A percentile compares a stretch with the other conserved stretches of the same genome.
Evolutionary conservation across 1,284 basidiomycete genomes (phyloP).

Genomic region (Pascua sp.): DNA sequence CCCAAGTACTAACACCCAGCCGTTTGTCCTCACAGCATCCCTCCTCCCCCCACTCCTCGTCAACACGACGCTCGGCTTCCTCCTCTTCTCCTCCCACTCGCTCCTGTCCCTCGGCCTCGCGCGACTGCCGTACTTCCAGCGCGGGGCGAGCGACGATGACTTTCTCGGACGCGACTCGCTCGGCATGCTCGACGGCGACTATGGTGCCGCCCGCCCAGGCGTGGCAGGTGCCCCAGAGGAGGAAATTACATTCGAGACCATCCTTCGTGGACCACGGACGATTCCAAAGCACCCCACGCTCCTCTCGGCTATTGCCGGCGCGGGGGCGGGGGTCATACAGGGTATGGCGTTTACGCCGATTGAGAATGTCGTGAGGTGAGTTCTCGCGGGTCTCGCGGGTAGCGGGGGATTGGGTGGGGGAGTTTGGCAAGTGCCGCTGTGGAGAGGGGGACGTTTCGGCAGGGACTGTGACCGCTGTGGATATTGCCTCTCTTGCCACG

Average conservation of each 20-base stretch:
- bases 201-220: slow-evolving; percentile 5
- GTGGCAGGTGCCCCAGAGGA: slow-evolving; percentile 25
- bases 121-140: slow-evolving; percentile 40
- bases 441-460: no score
- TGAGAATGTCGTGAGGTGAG: slow-evolving; percentile 47
- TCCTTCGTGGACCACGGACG: slow-evolving; percentile 37
- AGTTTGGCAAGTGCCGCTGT: neutral
- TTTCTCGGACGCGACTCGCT: slow-evolving; percentile 11
- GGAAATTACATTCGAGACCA: slow-evolving; percentile 37
- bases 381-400: neutral
- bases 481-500: neutral
- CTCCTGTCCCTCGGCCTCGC: slow-evolving; percentile 43
- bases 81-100: slow-evolving; percentile 48
- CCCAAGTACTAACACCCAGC: slow-evolving; percentile 3
- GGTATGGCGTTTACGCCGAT: slow-evolving; percentile 47
- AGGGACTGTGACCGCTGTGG: no score
- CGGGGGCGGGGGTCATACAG: slow-evolving; percentile 44
- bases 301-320: slow-evolving; percentile 42
- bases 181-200: slow-evolving; percentile 18
- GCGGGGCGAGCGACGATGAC: slow-evolving; percentile 10
- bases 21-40: slow-evolving; percentile 29
- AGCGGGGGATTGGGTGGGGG: neutral
- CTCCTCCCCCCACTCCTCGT: slow-evolving; percentile 45
- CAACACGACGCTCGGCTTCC: slow-evolving; percentile 46
- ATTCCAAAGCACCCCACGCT: slow-evolving; percentile 46